A percentile compares a stretch with the other conserved stretches of the same genome.
phyloP scores from a whole-genome alignment of 257 asterid genomes.

The Dorcoceras hygrometricum region DNA sequence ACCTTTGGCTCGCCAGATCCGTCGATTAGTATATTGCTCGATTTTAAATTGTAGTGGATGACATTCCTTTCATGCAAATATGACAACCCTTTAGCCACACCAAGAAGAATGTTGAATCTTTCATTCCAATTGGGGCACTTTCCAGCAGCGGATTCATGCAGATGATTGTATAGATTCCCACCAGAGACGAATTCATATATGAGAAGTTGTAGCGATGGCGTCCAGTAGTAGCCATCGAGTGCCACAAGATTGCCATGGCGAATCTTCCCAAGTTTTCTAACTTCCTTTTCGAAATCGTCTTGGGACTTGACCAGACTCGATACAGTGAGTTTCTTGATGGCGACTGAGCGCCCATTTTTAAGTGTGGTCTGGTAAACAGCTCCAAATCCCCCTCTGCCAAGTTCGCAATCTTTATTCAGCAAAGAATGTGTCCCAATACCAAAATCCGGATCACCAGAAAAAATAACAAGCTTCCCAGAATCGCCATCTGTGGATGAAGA shows the following conservation, averaged over 20 bases:
- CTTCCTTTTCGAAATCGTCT: conserved; percentile 77
- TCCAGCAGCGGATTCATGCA: conserved; percentile 44
- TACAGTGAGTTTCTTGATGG: conserved; percentile 78
- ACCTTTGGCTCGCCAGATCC: conserved; percentile 57
- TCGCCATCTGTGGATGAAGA: conserved; percentile 64
- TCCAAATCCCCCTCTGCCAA: conserved; percentile 91
- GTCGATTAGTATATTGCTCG: conserved; percentile 56
- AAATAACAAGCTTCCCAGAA: conserved; percentile 86
- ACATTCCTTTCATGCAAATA: conserved; percentile 56
- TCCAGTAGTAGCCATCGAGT: conserved; percentile 82
- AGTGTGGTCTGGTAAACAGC: conserved; percentile 59
- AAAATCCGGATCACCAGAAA: conserved; percentile 75
- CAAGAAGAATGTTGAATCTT: conserved; percentile 58
- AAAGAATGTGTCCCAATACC: conserved; percentile 62
- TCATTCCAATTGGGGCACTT: conserved; percentile 56
- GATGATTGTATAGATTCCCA: conserved; percentile 63
- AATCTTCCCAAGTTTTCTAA: conserved; percentile 52
- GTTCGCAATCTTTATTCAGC: conserved; percentile 70
- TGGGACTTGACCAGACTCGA: conserved; percentile 68
- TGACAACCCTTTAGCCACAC: conserved; percentile 67
- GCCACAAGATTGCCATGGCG: conserved; percentile 58
- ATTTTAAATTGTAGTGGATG: conserved; percentile 74
- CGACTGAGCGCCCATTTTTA: conserved; percentile 55
- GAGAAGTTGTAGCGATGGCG: conserved; percentile 72
- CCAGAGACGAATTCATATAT: conserved; percentile 50